Base-by-base conservation (phyloP, 345 rosid genomes). In the Raphanus sativus region DNA sequence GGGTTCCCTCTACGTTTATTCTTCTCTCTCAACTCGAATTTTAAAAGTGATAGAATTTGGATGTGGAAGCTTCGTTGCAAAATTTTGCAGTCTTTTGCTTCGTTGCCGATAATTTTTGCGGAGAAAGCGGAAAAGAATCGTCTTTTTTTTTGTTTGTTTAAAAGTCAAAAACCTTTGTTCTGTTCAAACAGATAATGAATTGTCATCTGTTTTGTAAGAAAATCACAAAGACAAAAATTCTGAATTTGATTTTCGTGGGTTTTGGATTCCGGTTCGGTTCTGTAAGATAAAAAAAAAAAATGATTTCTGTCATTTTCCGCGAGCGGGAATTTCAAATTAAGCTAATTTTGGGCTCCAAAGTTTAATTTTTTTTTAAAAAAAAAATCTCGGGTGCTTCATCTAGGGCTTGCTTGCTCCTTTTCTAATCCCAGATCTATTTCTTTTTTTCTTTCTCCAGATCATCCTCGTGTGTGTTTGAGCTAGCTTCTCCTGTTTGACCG, bases 251-350 rank as follows among this genome's bases (percentile, higher is more conserved):
- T 68, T 68, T 69, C 62, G 24, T 79, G 71, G 78, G 56, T 61
- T 38, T 72, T 13, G 24, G 61, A 4, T 70, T 70, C 76, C 82
- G 82, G 82, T 79, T 75, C 75, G 78, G 78, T 80, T 79, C 52
- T 73, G 13, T 24, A 11, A 21, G 29, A 55, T 64, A 1, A 45
- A 40, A 74, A 55, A 71, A 74, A 75, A 74, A 74, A 80, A 70
- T 80, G 62, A 64, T 64, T 75, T 69, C 50, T 30, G 67, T 75
- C 77, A 40, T 63, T 73, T 80, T 80, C 76, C 75, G 70, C 73
- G 63, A 72, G 48, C 58, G 25, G 60, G 71, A 58, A 45, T 80
- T 80, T 75, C 61, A 75, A 75, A 80, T 69, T 15, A 72, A 25
- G 63, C 54, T 64, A 64, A 12, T 63, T 79, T 79, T 80, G 67